Base-by-base conservation (phyloP, 169 alveolate genomes). In the Plasmodium inui region DNA sequence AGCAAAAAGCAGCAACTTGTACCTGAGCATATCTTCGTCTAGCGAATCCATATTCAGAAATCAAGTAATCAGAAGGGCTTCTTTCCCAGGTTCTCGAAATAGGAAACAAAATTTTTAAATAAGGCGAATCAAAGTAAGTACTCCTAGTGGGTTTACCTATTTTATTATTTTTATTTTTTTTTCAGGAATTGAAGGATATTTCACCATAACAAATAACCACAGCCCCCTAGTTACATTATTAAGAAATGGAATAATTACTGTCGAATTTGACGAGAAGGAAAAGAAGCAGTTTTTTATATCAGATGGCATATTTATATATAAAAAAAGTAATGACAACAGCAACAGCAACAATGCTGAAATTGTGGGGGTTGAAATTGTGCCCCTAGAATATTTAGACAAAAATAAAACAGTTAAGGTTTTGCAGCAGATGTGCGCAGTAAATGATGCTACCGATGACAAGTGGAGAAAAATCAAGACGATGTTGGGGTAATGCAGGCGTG, bases 361-460 rank as follows among this genome's bases (percentile, higher is more conserved):
- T 22, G 94, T 88, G 19, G 94, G 94, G 80, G 76, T 88, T 34
- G 94, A 88, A 88, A 88, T 88, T 37, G 94, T 88, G 32, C 94
- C 94, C 17, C 55, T 88, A 61, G 94, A 88, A 79, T 88, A 88
- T 55, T 72, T 88, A 53, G 94, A 88, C 89, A 88, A 88, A 61
- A 88, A 88, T 67, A 88, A 88, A 79, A 88, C 94, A 12, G 82
- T 88, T 61, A 88, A 88, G 34, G 94, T 88, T 8, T 88, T 88
- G 72, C 94, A 88, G 72, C 90, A 88, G 50, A 55, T 88, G 89
- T 88, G 94, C 72, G 94, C 94, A 88, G 50, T 88, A 39, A 88
- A 88, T 88, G 94, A 88, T 71, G 73, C 94, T n/a, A 88, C 94
- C 14, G 94, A 88, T 88, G 94, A 88, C 72, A 88, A 88, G 34